Base-by-base conservation (phyloP, 768 basidiomycete genomes). In the Saitozyma sp. region DNA sequence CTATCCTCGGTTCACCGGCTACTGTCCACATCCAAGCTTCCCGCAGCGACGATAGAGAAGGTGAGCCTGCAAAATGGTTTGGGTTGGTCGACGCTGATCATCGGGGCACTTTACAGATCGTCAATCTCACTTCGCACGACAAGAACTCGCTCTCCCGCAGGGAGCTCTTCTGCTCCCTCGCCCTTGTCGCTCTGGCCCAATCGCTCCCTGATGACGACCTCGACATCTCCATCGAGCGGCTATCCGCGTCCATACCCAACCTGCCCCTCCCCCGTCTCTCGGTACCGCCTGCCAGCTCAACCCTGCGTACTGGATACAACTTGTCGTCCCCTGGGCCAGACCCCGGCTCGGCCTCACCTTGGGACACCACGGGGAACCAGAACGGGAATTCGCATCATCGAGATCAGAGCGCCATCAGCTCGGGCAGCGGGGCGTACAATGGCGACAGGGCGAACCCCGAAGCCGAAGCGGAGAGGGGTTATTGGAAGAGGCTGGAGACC, bases 121-220 rank as follows among this genome's bases (percentile, higher is more conserved):
- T 96, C 59, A 92, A 89, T 78, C 83, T 94, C 19, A 76, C 74
- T 14, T 57, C 66, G 11, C 56, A 69, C 19, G 74, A 76, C 19
- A 61, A 59, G 38, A 61, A 66, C 3, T 59, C 66, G n/a, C 89
- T 97, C 43, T 90, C 91, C 8, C 90, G 87, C 68, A 86, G 88
- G 60, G 93, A 97, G 75, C 94, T 95, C 82, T 94, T 90, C 76
- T 90, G 94, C 10, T 90, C 92, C 9, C 80, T 97, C 29, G 91
- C 90, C 10, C 83, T 97, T 13, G 91, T 90, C 50, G 90, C 91
- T 2, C 82, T 95, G 5, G 91, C 90, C 6, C 93, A 97, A 79
- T 67, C 74, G 9, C 45, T 62, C 38, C 54, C 54, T 5, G 43
- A 29, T 9, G 40, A 19, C 13, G 60, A 63, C 17, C 41, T 50